These are phyloP conservation scores for Durotheca rogersii DNA, from an alignment of 495 filamentous ascomycete species.

Conservation along the genomic window DNA sequence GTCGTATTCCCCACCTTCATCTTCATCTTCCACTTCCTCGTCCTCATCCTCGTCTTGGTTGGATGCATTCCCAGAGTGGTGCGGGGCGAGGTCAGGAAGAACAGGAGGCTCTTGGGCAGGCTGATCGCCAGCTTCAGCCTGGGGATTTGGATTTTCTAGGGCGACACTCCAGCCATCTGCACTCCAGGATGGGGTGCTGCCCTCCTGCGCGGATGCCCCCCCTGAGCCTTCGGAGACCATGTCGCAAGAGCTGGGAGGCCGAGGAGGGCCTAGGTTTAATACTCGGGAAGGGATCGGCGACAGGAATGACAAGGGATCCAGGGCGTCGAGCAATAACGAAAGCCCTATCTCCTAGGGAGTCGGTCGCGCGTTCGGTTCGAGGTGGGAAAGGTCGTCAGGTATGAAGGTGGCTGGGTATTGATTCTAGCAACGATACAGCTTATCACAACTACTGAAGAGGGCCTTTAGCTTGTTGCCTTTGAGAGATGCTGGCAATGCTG, in stretches of 20 bases:
- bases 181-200: conserved; percentile 37
- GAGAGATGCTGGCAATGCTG: not conserved
- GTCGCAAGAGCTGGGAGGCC: conserved; percentile 2
- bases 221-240: conserved; percentile 41
- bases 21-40: conserved; percentile 36
- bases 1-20: conserved; percentile 53
- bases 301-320: not conserved
- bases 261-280: not conserved
- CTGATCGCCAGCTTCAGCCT: conserved; percentile 56
- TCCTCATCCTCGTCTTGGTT: too few species aligned
- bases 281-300: not conserved
- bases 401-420: not conserved
- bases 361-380: conserved; percentile 1
- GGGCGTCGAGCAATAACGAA: not conserved
- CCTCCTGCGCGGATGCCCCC: conserved; percentile 38
- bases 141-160: conserved; percentile 51
- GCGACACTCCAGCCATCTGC: conserved; percentile 56
- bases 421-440: not conserved
- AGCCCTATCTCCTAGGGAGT: not conserved
- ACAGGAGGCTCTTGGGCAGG: conserved; percentile 43
- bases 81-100: conserved; percentile 46
- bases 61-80: conserved; percentile 48
- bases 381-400: not conserved
- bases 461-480: not conserved
- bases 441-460: not conserved